Evolutionary conservation across 768 basidiomycete species (phyloP), one percentile per base, ranked within the genome.

Genomic region (Amanita pseudoporphyria): DNA sequence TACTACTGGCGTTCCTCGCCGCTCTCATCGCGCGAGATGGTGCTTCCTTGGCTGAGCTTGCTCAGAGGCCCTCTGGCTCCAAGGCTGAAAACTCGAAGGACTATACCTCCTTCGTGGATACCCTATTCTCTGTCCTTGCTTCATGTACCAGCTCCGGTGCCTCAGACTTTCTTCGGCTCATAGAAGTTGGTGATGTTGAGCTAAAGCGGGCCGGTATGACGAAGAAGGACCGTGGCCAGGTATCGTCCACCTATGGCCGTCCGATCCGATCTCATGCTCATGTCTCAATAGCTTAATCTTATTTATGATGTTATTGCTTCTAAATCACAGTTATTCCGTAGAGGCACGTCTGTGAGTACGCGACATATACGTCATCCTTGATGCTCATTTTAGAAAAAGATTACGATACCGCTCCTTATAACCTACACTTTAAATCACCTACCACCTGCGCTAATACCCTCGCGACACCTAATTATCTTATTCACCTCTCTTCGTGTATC

Each of bases 1-100:
- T 74, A 16, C 71, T 81, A 30, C 63, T 88, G 5, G 64, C 72
- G 0, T 75, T 84, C 53, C 87, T 86, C 53, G 68, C 73, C 9
- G 73, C 79, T 0, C 67, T 90, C 4, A 73, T 82, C 4, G 72
- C 86, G 3, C 76, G 78, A 45, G 82, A 88, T 50, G 57, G 72
- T 0, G 60, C 63, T 14, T 77, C 78, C 13, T 63, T 87, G 9
- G 52, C 64, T 3, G 83, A 86, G 24, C 63, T 89, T 18, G 76
- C 74, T 5, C 62, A 65, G n/a, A 31, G 40, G 13, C 43, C 48
- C 24, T 42, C 53, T 45, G 41, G 54, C 37, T 47, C 48, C 49
- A 45, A 30, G 36, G 48, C 21, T 51, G 56, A 49, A 52, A 56
- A 26, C 36, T 43, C 45, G 43, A 21, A 52, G 18, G 35, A 28